Conservation (phyloP, 331 rosid genomes). For the Quercus phellos region DNA sequence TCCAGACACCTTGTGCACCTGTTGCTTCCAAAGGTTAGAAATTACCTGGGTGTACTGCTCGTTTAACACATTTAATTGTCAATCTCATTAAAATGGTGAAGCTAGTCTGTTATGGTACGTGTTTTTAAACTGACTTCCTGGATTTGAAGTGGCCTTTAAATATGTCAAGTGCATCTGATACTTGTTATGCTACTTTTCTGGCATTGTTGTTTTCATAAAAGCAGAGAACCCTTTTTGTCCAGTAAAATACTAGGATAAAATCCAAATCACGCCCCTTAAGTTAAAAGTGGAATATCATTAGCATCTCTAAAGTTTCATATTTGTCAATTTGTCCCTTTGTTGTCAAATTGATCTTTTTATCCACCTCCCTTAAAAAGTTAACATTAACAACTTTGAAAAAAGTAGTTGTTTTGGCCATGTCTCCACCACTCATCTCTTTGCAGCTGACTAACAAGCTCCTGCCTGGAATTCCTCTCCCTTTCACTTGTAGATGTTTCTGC, state of each 20-base stretch:
- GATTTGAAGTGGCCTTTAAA: neutral
- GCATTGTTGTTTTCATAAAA: neutral
- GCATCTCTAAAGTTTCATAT: too few species aligned
- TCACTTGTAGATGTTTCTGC: too few species aligned
- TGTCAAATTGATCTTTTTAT: too few species aligned
- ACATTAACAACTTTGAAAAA: too few species aligned
- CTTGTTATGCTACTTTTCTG: neutral
- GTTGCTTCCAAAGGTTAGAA: constrained; percentile 58
- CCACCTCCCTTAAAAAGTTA: too few species aligned
- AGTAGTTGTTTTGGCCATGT: too few species aligned
- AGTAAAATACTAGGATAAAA: neutral
- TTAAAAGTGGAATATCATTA: too few species aligned
- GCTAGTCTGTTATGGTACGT: neutral
- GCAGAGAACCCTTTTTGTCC: neutral
- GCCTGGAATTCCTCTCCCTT: too few species aligned
- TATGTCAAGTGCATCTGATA: neutral
- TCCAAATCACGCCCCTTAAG: too few species aligned
- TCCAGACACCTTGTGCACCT: constrained; percentile 45
- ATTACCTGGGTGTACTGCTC: neutral
- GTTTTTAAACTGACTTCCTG: neutral
- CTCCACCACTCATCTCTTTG: too few species aligned
- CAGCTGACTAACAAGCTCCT: too few species aligned
- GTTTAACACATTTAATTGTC: neutral
- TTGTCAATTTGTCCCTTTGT: too few species aligned
- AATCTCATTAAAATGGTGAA: neutral